phyloP scores from a whole-genome alignment of 2,329 filamentous ascomycete species.

The Nemania sp. region DNA sequence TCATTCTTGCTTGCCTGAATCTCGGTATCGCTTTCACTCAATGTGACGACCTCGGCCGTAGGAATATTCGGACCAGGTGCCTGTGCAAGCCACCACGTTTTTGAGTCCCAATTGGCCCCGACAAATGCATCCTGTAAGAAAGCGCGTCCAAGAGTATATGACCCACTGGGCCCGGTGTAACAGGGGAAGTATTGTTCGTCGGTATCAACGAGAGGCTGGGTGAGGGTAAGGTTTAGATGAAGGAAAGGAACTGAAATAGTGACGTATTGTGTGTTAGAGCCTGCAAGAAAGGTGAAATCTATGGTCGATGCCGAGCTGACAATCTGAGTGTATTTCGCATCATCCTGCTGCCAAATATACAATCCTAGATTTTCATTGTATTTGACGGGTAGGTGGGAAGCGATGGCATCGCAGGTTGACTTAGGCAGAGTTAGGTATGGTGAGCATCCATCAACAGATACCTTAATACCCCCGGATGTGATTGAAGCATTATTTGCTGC shows the following conservation, averaged over 20 bases:
- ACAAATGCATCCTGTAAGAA: conserved; percentile 63
- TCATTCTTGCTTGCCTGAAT: conserved; percentile 48
- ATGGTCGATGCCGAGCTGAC: conserved; percentile 57
- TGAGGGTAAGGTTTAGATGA: conserved; percentile 57
- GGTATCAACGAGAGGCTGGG: conserved; percentile 51
- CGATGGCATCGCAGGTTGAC: conserved; percentile 56
- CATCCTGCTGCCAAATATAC: conserved; percentile 56
- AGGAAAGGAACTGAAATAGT: conserved; percentile 59
- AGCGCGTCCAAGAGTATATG: conserved; percentile 56
- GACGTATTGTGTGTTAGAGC: conserved; percentile 50
- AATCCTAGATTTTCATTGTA: conserved; percentile 54
- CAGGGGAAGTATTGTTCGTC: conserved; percentile 59
- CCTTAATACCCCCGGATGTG: conserved; percentile 44
- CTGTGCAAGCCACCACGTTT: conserved; percentile 56
- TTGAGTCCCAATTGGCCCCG: conserved; percentile 54
- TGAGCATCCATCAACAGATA: conserved; percentile 53
- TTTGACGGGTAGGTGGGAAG: conserved; percentile 53
- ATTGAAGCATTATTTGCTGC: conserved; percentile 48
- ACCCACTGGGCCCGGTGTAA: conserved; percentile 43
- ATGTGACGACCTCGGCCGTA: conserved; percentile 40
- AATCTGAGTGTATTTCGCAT: conserved; percentile 53
- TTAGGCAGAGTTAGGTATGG: conserved; percentile 57
- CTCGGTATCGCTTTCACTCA: conserved; percentile 36
- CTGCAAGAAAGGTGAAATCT: conserved; percentile 55
- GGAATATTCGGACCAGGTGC: conserved; percentile 55